phyloP scores from a whole-genome alignment of 2,329 filamentous ascomycete genomes.

The Aspergillus persii region DNA sequence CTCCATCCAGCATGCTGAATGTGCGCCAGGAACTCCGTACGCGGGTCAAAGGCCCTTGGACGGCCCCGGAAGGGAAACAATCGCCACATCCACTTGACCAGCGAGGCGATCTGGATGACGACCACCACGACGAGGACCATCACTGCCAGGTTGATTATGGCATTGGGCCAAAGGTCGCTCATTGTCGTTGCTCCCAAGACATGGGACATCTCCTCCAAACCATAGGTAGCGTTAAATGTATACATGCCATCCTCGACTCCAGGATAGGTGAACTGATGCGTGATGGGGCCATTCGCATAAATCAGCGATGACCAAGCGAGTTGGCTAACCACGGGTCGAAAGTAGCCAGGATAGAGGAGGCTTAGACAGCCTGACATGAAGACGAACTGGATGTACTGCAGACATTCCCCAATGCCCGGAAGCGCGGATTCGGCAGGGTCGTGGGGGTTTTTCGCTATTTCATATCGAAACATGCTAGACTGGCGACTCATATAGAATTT shows the following conservation, averaged over 20 bases:
- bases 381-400: slow-evolving; percentile 16
- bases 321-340: slow-evolving; percentile 9
- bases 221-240: slow-evolving; percentile 9
- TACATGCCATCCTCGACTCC: slow-evolving; percentile 12
- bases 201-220: slow-evolving; percentile 16
- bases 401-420: slow-evolving; percentile 6
- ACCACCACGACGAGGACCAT: slow-evolving; percentile 2
- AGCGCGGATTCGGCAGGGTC: slow-evolving; percentile 8
- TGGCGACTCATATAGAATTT: neutral
- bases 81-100: slow-evolving; percentile 4
- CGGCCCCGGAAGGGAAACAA: neutral
- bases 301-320: slow-evolving; percentile 17
- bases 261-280: slow-evolving; percentile 13
- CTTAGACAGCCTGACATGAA: slow-evolving; percentile 13
- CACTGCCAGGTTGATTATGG: slow-evolving; percentile 11
- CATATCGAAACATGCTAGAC: slow-evolving; percentile 11
- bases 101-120: neutral
- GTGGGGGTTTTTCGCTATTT: neutral
- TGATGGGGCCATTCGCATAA: slow-evolving; percentile 11
- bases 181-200: slow-evolving; percentile 10
- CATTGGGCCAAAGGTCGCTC: slow-evolving; percentile 13
- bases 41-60: neutral
- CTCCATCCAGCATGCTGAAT: slow-evolving; percentile 8
- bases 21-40: neutral
- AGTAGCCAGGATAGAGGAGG: slow-evolving; percentile 14